Evolutionary conservation across 768 basidiomycete species (phyloP), one percentile per base, ranked within the genome.

Genomic region (Xerocomus brunneocitrinus): DNA sequence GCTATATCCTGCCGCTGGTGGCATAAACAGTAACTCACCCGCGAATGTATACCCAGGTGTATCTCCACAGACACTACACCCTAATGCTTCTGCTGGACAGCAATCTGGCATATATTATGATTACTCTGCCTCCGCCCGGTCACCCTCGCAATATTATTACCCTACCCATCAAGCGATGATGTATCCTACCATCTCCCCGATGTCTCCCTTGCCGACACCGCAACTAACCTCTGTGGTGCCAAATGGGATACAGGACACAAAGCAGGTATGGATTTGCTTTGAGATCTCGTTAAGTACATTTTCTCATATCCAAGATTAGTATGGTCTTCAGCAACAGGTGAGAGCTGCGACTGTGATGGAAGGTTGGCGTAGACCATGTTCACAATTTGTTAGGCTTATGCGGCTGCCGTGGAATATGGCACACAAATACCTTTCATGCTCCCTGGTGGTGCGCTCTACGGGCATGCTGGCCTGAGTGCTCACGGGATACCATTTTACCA

Each of bases 141-240:
- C 78, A 4, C 71, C 78, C 10, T 80, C 83, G 12, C 85, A 81
- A 55, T 87, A 76, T 62, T 89, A 76, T 62, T 85, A 82, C 62
- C 74, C 81, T 28, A 62, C 78, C 13, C 76, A 74, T 55, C 85
- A 84, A 61, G 69, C 80, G 6, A 74, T 87, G 63, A 71, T 87
- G 54, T 87, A 83, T 66, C 76, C 81, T 53, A 66, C 74, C 12
- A 74, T 76, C 27, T 72, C 79, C 13, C 69, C 78, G 27, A 77
- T 79, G 49, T 80, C 82, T 5, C 76, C 82, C 25, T 77, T 85
- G 73, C 68, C 77, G 8, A 71, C 74, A n/a, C 69, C 77, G 24
- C 81, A 81, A 51, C 53, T 80, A 27, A 63, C 69, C 32, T 61
- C 74, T 40, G 66, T 76, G 22, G 66, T 68, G 41, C 74, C 77